Evolutionary conservation across 225 moss, liverwort and hornwort species (phyloP), one percentile per base, ranked within the genome.

Genomic region (Physcomitrellopsis africana): DNA sequence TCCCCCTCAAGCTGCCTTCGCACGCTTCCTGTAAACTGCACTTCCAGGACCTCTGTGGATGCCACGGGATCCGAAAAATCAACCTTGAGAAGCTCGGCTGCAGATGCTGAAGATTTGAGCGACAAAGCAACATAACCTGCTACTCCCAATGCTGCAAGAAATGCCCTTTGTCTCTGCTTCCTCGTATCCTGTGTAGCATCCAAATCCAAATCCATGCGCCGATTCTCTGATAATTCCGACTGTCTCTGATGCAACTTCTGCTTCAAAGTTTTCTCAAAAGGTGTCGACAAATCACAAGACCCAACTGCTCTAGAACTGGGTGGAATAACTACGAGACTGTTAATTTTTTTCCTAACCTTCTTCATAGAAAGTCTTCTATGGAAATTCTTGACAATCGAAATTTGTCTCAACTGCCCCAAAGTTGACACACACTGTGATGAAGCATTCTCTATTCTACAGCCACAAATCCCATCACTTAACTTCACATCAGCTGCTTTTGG

Each of bases 81-180:
- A 11, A 73, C 49, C 26, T 27, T 58, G 11, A 78, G 22, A 46
- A 80, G 68, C 15, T 66, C 84, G 49, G 80, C 89, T 23, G 92
- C 92, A 4, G 81, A 59, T 17, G 87, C 91, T 66, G 90, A 74
- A 20, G 85, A 85, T 17, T 91, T 92, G 47, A 91, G 77, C 54
- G 81, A 72, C 58, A 89, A 61, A 16, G 90, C 86, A 18, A 91
- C 64, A 44, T 58, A 80, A 43, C 89, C 88, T 57, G 85, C 91
- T 1, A 80, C 76, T 41, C 91, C 92, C 56, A 86, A 65, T 10
- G 92, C 94, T 62, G 84, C 84, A 62, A 88, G 72, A 69, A 80
- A 72, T 43, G 73, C 76, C 66, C 67, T 85, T 19, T 73, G 77
- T 22, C 58, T 88, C 73, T 83, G 80, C 61, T 48, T 82, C 37